Conservation (phyloP, 139 green algal species). For the Micractinium sp. region DNA sequence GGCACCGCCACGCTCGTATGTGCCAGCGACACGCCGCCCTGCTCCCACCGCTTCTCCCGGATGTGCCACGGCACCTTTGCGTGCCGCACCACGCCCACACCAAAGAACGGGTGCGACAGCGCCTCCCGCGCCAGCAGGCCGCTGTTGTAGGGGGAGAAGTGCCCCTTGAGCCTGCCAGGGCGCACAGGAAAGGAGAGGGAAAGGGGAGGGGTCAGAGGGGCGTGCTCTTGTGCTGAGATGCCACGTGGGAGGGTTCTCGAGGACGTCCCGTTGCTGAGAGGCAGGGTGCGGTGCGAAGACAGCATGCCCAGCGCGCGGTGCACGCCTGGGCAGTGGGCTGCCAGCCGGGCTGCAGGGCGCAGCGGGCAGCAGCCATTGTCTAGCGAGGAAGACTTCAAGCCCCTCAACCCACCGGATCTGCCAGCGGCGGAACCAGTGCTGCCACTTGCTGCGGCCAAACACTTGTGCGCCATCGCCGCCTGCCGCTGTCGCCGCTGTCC, state of each 20-base stretch:
- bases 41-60: no score
- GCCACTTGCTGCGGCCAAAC: background rate
- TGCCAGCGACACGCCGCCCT: no score
- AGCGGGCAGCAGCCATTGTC: background rate
- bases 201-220: no score
- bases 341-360: no score
- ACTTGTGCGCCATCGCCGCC: background rate
- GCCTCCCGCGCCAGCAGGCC: constrained; percentile 51
- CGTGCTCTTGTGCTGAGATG: no score
- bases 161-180: constrained; percentile 23
- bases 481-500: background rate
- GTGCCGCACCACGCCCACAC: constrained; percentile 3
- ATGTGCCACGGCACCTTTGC: constrained; percentile 23
- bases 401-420: constrained; percentile 14
- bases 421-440: constrained; percentile 23
- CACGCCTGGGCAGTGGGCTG: no score
- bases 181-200: background rate
- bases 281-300: no score
- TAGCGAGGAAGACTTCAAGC: background rate
- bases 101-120: constrained; percentile 57
- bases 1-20: no score
- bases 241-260: no score
- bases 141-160: constrained; percentile 50
- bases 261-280: no score
- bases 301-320: no score